These are phyloP conservation scores for Cocos nucifera DNA, from an alignment of 176 grass and related monocot species.

Conservation along the genomic window DNA sequence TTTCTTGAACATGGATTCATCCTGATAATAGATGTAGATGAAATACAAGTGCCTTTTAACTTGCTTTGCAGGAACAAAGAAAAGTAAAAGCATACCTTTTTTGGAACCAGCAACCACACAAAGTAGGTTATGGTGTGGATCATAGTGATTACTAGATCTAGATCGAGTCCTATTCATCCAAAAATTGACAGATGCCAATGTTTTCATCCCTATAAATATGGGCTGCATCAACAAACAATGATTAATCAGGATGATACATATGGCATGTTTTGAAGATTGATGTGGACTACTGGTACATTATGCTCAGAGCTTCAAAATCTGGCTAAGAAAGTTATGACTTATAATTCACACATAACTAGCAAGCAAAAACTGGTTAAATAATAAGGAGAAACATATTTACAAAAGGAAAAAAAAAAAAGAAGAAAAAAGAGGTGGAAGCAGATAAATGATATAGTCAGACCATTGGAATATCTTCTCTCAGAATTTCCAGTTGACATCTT, in stretches of 20 bases:
- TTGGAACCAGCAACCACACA: conserved; percentile 80
- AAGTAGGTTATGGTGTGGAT: conserved; percentile 94
- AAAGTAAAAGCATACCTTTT: conserved; percentile 41
- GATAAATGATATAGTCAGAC: conserved; percentile 19
- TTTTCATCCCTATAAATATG: conserved; percentile 49
- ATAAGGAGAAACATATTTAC: conserved; percentile 6
- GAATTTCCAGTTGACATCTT: conserved; percentile 32
- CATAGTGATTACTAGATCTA: conserved; percentile 93
- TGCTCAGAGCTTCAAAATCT: too few species aligned
- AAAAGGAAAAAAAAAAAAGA: conserved; percentile 22
- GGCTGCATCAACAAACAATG: conserved; percentile 43
- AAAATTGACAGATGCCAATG: conserved; percentile 76
- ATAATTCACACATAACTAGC: too few species aligned
- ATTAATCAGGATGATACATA: conserved; percentile 7
- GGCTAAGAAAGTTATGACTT: too few species aligned
- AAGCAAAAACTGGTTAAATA: too few species aligned
- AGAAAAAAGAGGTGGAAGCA: not conserved
- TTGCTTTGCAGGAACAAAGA: too few species aligned
- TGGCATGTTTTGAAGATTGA: not conserved
- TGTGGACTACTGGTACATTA: too few species aligned
- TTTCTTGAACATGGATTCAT: too few species aligned
- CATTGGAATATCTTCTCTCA: conserved; percentile 68
- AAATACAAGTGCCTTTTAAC: too few species aligned
- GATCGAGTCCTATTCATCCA: conserved; percentile 86
- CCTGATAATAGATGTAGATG: too few species aligned